Conservation (phyloP, 2,329 filamentous ascomycete species). For the Diplodia scrobiculata region DNA sequence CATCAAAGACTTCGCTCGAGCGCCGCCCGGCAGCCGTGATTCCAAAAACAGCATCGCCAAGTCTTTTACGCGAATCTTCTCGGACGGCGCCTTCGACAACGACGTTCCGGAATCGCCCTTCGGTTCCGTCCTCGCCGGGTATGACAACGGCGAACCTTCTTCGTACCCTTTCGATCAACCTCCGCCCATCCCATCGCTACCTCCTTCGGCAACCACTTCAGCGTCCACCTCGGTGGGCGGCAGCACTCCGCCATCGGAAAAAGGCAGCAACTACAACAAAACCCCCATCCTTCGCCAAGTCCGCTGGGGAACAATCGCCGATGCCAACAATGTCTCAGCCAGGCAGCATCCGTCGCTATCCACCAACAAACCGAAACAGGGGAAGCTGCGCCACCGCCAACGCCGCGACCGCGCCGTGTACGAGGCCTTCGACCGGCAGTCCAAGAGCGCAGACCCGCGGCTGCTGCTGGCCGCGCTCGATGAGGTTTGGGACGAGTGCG, state of each 20-base stretch:
- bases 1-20: background rate
- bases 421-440: slow-evolving; percentile 10
- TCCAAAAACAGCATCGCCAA: background rate
- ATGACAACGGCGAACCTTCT: background rate
- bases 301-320: slow-evolving; percentile 6
- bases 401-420: slow-evolving; percentile 26
- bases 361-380: background rate
- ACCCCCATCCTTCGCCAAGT: slow-evolving; percentile 11
- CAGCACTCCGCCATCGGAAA: background rate
- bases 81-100: slow-evolving; percentile 9
- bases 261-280: background rate
- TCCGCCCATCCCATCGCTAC: background rate
- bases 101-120: slow-evolving; percentile 22
- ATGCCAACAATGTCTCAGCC: background rate
- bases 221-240: background rate
- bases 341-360: background rate
- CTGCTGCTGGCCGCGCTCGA: slow-evolving; percentile 13
- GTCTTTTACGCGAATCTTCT: slow-evolving; percentile 15
- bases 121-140: slow-evolving; percentile 1
- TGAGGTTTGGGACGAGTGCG: slow-evolving; percentile 21
- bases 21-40: background rate
- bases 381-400: background rate
- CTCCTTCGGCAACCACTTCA: background rate
- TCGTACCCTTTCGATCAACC: slow-evolving; percentile 4
- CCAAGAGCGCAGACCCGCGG: background rate